Conservation (phyloP, 352 stramenopile species). For the Saprolegnia parasitica region DNA sequence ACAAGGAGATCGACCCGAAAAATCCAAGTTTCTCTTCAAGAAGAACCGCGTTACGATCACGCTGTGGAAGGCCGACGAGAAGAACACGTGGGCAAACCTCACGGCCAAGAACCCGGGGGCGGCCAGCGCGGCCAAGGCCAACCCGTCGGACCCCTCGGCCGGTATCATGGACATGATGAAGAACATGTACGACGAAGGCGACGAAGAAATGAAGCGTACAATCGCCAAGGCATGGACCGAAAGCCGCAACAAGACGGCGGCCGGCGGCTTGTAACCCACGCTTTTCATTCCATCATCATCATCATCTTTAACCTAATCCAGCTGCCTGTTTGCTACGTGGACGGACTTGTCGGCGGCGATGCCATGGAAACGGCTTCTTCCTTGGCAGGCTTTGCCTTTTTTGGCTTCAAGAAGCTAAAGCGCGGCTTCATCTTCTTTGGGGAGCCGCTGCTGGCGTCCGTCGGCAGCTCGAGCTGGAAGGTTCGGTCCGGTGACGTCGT, state of each 20-base stretch:
- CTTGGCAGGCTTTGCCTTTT: constrained; percentile 18
- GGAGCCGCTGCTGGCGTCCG: neutral
- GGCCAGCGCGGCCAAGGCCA: constrained; percentile 43
- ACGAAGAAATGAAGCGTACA: constrained; percentile 87
- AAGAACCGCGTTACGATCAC: constrained; percentile 82
- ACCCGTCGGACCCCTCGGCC: constrained; percentile 56
- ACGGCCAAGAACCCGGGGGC: constrained; percentile 67
- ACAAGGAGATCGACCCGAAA: constrained; percentile 71
- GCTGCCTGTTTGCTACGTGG: neutral
- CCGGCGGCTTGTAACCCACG: constrained; percentile 5
- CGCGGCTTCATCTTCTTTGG: constrained; percentile 25
- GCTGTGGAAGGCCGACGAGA: constrained; percentile 69
- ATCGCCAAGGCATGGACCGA: constrained; percentile 86
- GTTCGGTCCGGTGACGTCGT: neutral
- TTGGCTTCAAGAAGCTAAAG: constrained; percentile 19
- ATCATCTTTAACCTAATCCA: constrained; percentile 1
- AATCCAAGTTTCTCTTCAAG: constrained; percentile 76
- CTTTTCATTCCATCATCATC: neutral
- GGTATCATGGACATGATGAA: constrained; percentile 92
- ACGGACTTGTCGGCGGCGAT: neutral
- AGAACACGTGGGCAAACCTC: constrained; percentile 75
- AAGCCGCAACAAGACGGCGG: constrained; percentile 62
- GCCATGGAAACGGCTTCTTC: neutral
- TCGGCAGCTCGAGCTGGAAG: constrained; percentile 22
- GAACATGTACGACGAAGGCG: constrained; percentile 87